Percentiles rank a stretch among this genome's conserved stretches.
Evolutionary conservation across 495 filamentous ascomycete species (phyloP).

Genomic region (Haplographium delicatum): DNA sequence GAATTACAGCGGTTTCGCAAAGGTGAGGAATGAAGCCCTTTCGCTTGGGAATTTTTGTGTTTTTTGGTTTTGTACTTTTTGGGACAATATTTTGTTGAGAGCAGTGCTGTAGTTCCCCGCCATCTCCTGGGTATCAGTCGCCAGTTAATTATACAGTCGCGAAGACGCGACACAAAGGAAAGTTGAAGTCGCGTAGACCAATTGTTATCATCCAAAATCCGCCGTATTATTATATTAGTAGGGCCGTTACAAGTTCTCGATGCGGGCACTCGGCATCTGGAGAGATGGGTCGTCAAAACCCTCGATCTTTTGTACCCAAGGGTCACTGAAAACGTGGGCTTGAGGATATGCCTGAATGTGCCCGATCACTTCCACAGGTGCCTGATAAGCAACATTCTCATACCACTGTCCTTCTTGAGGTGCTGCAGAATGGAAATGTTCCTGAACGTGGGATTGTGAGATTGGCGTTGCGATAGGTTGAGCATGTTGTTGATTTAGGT

Average conservation of each 20-base stretch:
- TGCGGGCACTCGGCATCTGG: constrained; percentile 42
- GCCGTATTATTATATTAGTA: not conserved
- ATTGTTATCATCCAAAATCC: not conserved
- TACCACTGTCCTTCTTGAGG: constrained; percentile 37
- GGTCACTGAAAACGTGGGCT: constrained; percentile 29
- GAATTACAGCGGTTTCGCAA: constrained; percentile 2
- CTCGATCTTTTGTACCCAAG: constrained; percentile 40
- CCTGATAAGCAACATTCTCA: constrained; percentile 35
- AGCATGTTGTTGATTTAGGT: constrained; percentile 28
- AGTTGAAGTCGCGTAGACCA: not conserved
- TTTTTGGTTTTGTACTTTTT: constrained; percentile 2
- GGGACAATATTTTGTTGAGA: constrained; percentile 2
- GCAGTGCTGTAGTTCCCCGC: constrained; percentile 17
- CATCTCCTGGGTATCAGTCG: constrained; percentile 13
- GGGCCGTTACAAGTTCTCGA: constrained; percentile 36
- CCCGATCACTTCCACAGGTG: constrained; percentile 37
- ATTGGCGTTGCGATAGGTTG: constrained; percentile 19
- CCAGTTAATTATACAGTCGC: constrained; percentile 14
- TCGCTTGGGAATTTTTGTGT: not conserved
- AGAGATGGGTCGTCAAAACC: constrained; percentile 37
- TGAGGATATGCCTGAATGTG: constrained; percentile 34
- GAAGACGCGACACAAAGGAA: constrained; percentile 10
- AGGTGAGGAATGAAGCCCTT: not conserved
- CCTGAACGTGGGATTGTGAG: constrained; percentile 19
- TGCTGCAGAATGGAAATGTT: constrained; percentile 30